These are phyloP conservation scores for Leptographium flavum DNA, from an alignment of 2,329 filamentous ascomycete species.

Conservation along the genomic window DNA sequence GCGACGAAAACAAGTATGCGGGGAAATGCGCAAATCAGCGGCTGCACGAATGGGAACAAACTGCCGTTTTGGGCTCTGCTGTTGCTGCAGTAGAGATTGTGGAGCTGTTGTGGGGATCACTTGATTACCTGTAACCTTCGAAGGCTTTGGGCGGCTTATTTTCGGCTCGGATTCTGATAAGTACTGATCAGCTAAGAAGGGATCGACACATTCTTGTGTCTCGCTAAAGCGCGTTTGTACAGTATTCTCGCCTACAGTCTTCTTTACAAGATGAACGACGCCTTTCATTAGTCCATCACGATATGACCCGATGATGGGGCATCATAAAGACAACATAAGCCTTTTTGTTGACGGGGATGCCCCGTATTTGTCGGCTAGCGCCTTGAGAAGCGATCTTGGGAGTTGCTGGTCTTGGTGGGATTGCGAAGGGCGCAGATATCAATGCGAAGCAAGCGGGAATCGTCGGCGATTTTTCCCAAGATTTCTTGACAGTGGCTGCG, in stretches of 20 bases:
- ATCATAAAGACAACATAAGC: neutral
- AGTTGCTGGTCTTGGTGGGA: neutral
- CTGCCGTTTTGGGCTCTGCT: too few relatives aligned
- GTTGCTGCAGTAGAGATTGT: too few relatives aligned
- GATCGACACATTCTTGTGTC: too few relatives aligned
- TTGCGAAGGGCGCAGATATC: neutral
- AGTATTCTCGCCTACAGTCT: neutral
- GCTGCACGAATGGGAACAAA: too few relatives aligned
- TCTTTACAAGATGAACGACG: neutral
- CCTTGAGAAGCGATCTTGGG: neutral
- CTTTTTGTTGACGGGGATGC: neutral
- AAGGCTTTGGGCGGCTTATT: too few relatives aligned
- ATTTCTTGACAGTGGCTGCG: neutral
- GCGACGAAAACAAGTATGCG: too few relatives aligned
- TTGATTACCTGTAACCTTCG: too few relatives aligned
- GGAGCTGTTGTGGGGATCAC: too few relatives aligned
- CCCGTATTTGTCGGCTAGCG: neutral
- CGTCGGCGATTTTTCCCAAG: neutral
- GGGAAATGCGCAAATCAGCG: too few relatives aligned
- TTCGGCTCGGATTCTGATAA: too few relatives aligned
- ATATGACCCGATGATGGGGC: neutral
- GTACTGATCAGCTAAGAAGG: too few relatives aligned
- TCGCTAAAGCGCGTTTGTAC: slow-evolving; percentile 1
- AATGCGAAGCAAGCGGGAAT: neutral
- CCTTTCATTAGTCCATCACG: neutral